Percentiles rank a stretch among this genome's conserved stretches.
Evolutionary conservation across 306 rosid species (phyloP).

Genomic region (Senna siamea): DNA sequence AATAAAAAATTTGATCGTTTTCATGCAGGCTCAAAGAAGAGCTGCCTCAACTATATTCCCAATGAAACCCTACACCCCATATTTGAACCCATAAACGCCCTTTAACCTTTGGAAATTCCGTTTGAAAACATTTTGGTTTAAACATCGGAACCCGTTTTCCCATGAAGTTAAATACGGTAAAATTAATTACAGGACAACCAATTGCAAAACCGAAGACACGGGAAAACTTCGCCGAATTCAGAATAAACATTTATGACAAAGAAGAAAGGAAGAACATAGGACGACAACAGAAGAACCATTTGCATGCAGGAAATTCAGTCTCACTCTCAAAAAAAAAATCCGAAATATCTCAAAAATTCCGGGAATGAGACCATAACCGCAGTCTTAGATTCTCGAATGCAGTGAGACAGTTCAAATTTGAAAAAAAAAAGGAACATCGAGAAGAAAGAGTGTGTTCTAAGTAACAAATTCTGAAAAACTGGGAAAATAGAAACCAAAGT

Average conservation of each 20-base stretch:
- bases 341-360: constrained; percentile 5
- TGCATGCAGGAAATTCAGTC: constrained; percentile 62
- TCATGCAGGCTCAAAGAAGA: constrained; percentile 37
- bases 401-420: constrained; percentile 4
- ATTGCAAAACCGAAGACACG: constrained; percentile 4
- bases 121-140: not conserved
- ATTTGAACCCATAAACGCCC: not conserved
- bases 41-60: constrained; percentile 1
- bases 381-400: not conserved
- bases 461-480: not conserved
- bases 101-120: not conserved
- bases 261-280: not conserved
- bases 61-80: constrained; percentile 37
- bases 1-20: constrained; percentile 9
- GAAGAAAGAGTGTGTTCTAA: constrained; percentile 39
- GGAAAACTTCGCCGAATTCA: constrained; percentile 31
- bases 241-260: constrained; percentile 4
- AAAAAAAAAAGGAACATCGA: not conserved
- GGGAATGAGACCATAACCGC: constrained; percentile 6
- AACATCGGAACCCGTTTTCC: too few relatives aligned
- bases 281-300: constrained; percentile 23
- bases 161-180: not conserved
- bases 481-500: not conserved
- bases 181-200: constrained; percentile 28
- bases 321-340: too few relatives aligned